phyloP scores from a whole-genome alignment of 2,329 filamentous ascomycete genomes.

The Anthostomella pinea region DNA sequence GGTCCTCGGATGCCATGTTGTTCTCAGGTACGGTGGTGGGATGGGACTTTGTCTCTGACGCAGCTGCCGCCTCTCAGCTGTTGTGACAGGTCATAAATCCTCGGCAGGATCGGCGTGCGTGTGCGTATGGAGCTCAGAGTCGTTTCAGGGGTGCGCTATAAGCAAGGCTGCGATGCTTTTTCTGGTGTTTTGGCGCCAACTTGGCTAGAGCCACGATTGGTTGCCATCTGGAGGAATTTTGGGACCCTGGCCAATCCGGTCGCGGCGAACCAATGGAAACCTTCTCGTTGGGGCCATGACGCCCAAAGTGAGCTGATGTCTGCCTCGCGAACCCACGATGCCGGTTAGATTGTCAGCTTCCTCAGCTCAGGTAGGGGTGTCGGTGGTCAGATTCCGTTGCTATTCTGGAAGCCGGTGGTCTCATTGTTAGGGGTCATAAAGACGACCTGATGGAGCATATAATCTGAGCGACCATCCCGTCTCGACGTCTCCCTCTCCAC shows the following conservation, averaged over 20 bases:
- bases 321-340: neutral
- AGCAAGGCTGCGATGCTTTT: too few relatives aligned
- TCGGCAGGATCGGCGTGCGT: too few relatives aligned
- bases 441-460: too few relatives aligned
- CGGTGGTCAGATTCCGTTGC: constrained; percentile 1
- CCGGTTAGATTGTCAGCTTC: neutral
- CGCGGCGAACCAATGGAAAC: neutral
- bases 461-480: too few relatives aligned
- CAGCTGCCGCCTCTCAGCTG: neutral
- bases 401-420: too few relatives aligned
- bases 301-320: constrained; percentile 1
- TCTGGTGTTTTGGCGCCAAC: too few relatives aligned
- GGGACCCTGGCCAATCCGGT: neutral
- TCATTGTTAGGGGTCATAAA: too few relatives aligned
- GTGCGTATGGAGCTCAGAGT: too few relatives aligned
- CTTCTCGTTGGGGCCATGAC: neutral
- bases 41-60: neutral
- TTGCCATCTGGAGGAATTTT: neutral
- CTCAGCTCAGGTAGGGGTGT: constrained; percentile 1
- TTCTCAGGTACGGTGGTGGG: too few relatives aligned
- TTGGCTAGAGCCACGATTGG: neutral
- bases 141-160: too few relatives aligned
- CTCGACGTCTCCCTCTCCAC: too few relatives aligned
- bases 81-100: too few relatives aligned
- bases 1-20: constrained; percentile 31